Evolutionary conservation across 768 basidiomycete genomes (phyloP).

Genomic region (Neoboletus brunneissimus): DNA sequence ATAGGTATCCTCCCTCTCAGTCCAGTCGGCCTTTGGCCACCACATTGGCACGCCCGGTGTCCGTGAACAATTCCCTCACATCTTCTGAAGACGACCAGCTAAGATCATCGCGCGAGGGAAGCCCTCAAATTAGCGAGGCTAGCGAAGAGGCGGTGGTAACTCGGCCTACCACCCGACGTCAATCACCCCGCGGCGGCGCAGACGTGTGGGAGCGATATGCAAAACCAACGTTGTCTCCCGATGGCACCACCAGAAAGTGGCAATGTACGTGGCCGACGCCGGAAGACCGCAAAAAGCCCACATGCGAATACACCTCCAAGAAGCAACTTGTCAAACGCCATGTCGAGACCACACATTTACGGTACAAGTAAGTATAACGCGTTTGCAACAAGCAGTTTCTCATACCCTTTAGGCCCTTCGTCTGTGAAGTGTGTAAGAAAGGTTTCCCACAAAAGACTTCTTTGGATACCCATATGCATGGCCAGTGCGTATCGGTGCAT

Average conservation of each 20-base stretch:
- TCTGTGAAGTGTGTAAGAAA: slow-evolving; percentile 51
- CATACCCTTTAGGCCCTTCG: slow-evolving; percentile 42
- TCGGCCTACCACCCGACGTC: slow-evolving; percentile 21
- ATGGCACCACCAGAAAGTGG: slow-evolving; percentile 38
- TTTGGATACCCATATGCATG: slow-evolving; percentile 54
- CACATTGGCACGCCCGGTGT: slow-evolving; percentile 13
- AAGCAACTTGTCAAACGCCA: slow-evolving; percentile 71
- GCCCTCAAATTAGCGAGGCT: slow-evolving; percentile 31
- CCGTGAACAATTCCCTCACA: slow-evolving; percentile 17
- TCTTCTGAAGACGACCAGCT: slow-evolving; percentile 32
- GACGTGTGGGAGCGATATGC: slow-evolving; percentile 36
- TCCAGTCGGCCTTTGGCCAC: slow-evolving; percentile 7
- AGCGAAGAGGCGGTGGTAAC: slow-evolving; percentile 24
- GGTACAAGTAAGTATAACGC: slow-evolving; percentile 48
- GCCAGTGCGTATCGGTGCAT: slow-evolving; percentile 39
- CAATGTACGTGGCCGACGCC: slow-evolving; percentile 41
- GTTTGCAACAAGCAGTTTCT: slow-evolving; percentile 12
- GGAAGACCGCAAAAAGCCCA: slow-evolving; percentile 29
- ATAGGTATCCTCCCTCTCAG: slow-evolving; percentile 4
- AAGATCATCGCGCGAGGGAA: slow-evolving; percentile 28
- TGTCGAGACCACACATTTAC: slow-evolving; percentile 59
- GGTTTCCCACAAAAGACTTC: slow-evolving; percentile 60
- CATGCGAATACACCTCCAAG: slow-evolving; percentile 46
- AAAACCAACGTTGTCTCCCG: slow-evolving; percentile 31
- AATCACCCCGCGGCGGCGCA: slow-evolving; percentile 26